Base-by-base conservation (phyloP, 495 filamentous ascomycete genomes). In the Stereocaulon alpinum region DNA sequence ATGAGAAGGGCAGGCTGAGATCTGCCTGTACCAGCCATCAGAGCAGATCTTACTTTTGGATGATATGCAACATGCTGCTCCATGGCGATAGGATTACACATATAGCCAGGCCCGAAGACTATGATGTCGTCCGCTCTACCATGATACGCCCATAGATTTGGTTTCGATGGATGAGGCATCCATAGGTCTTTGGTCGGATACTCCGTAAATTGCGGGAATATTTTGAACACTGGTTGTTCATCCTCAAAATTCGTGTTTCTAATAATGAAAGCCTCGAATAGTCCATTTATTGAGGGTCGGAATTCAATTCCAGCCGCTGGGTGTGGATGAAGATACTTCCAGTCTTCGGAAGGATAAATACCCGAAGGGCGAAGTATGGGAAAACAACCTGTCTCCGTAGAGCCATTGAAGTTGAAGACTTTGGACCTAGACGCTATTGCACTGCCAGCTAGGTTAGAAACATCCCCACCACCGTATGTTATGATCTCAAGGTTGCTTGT, bases 171-270 rank as follows among this genome's bases (percentile, higher is more conserved):
- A 60, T 74, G 71, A 9, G 66, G 73, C 40, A 69, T 66, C 62
- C 75, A 84, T 18, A 86, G 68, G 64, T 86, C 83, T 37, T 73
- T 72, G 6, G 79, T 85, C 41, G 68, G 66, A 61, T 76, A 86
- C 65, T 85, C 78, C 4, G 77, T 59, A 1, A 64, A 22, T 10
- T 83, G 69, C 2, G 78, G 80, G 55, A 83, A 85, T 5, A 74
- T 71, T 47, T 74, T 72, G 64, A 85, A 85, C 40, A 77, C 61
- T 6, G 73, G 68, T 37, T 81, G 80, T 12, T 67, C 63, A 0
- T 67, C 64, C 9, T 74, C 70, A 2, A 63, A 63, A 6, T 77
- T 65, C 5, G 67, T 67, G 44, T 73, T 70, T 6, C 76, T 72
- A 14, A 77, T 71, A 27, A 79, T 66, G 20, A 80, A 72, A 14